Base-by-base conservation (phyloP, 1,284 basidiomycete genomes). In the Cryptococcus sp. region DNA sequence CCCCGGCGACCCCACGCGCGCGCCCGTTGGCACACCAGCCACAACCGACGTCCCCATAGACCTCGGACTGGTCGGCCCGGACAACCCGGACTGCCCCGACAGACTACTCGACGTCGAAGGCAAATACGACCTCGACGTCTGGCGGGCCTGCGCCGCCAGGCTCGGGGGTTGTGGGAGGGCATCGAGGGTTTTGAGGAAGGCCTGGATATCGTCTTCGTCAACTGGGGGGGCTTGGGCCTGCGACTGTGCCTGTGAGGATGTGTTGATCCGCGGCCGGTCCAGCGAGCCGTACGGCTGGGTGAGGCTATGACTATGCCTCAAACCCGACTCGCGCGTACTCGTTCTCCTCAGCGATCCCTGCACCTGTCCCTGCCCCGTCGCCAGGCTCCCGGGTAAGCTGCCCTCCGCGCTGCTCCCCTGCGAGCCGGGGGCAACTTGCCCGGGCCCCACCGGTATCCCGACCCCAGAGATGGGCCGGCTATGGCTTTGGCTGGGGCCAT, bases 171-270 rank as follows among this genome's bases (percentile, higher is more conserved):
- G 72, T 0, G 75, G 71, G 55, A 74, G 59, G 5, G 65, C 57
- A 48, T 78, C 76, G 3, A 78, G 68, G 2, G 74, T 70, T 23
- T 70, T 72, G 20, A 78, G 62, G 63, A 78, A 78, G 6, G 72
- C 70, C 50, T 74, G 67, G 23, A 78, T 74, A 28, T 75, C 76
- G 45, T 75, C 75, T 16, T 68, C 68, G 50, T 77, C 76, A 0
- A 64, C 54, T 15, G 43, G 18, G 20, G 42, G 7, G n/a, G 33
- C 20, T 38, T 38, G 18, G 11, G n/a, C 38, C 37, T 37, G 18
- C 8, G 48, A 37, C 9, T 20, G 45, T 16, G 35, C 47, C 7
- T 36, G n/a, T 9, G 28, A 33, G 28, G 28, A 33, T 33, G 9
- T 9, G 9, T 9, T 33, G 28, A 33, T 33, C 28, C 28, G 4